Percentiles rank a stretch among this genome's conserved stretches.
Evolutionary conservation across 495 filamentous ascomycete species (phyloP).

Genomic region (Thozetella sp.): DNA sequence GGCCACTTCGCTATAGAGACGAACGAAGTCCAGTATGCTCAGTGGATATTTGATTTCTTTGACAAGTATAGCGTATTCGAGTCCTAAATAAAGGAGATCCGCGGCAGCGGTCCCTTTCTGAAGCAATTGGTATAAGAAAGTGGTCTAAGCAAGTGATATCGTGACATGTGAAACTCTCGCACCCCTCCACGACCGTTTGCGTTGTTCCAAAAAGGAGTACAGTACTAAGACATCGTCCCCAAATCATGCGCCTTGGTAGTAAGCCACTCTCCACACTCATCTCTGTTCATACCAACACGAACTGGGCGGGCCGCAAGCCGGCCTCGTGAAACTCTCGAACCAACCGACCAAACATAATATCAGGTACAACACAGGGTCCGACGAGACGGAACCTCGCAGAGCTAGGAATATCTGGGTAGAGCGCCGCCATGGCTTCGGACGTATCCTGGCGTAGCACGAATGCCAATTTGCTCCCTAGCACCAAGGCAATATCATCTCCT

Average conservation of each 20-base stretch:
- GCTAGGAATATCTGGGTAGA: background rate
- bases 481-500: background rate
- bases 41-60: slow-evolving; percentile 49
- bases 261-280: too few relatives aligned
- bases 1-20: slow-evolving; percentile 68
- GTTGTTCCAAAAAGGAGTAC: too few relatives aligned
- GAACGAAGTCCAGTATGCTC: slow-evolving; percentile 48
- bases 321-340: background rate
- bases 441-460: slow-evolving; percentile 1
- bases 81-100: background rate
- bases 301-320: background rate
- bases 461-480: background rate
- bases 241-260: too few relatives aligned
- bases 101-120: too few relatives aligned
- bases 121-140: too few relatives aligned
- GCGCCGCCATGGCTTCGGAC: background rate
- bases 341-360: background rate
- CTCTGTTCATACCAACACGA: background rate
- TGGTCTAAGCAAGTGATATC: too few relatives aligned
- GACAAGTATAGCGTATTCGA: slow-evolving; percentile 20
- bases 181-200: too few relatives aligned
- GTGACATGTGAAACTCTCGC: too few relatives aligned
- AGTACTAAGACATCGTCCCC: too few relatives aligned
- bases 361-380: background rate
- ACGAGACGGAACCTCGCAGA: background rate